Evolutionary conservation across 331 rosid species (phyloP).

Genomic region (Arachis monticola): DNA sequence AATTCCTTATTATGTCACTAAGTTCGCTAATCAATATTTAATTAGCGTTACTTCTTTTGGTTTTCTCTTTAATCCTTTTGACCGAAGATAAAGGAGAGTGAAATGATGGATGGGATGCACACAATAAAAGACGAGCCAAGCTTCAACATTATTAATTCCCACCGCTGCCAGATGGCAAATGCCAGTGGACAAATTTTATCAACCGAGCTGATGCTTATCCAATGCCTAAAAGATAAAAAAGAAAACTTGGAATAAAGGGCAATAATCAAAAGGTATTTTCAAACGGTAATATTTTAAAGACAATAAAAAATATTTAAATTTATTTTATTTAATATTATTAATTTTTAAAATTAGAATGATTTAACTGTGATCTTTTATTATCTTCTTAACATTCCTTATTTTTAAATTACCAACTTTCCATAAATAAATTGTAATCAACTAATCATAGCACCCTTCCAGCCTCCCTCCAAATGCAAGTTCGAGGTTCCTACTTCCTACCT

Average conservation of each 20-base stretch:
- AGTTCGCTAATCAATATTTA: slow-evolving; percentile 16
- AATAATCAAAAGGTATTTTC: too few species aligned
- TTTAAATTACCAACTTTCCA: neutral
- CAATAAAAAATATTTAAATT: too few species aligned
- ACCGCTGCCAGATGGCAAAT: neutral
- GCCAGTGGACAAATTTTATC: slow-evolving; percentile 14
- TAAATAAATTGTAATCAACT: neutral
- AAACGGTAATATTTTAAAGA: too few species aligned
- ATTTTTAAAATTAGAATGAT: too few species aligned
- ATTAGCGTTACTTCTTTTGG: slow-evolving; percentile 1
- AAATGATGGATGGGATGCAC: slow-evolving; percentile 13
- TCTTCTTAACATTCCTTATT: too few species aligned
- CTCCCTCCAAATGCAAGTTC: neutral
- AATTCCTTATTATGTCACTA: slow-evolving; percentile 29
- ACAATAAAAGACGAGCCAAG: slow-evolving; percentile 20
- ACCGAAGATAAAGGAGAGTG: slow-evolving; percentile 16
- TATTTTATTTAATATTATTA: too few species aligned
- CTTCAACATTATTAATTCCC: slow-evolving; percentile 42
- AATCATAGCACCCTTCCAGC: neutral
- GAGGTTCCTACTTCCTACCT: neutral
- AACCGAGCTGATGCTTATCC: slow-evolving; percentile 40
- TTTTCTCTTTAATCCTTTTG: slow-evolving; percentile 39
- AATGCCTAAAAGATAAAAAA: slow-evolving; percentile 6
- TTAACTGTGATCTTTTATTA: too few species aligned
- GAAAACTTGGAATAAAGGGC: neutral